Base-by-base conservation (phyloP, 768 basidiomycete genomes). In the Neoboletus brunneissimus region DNA sequence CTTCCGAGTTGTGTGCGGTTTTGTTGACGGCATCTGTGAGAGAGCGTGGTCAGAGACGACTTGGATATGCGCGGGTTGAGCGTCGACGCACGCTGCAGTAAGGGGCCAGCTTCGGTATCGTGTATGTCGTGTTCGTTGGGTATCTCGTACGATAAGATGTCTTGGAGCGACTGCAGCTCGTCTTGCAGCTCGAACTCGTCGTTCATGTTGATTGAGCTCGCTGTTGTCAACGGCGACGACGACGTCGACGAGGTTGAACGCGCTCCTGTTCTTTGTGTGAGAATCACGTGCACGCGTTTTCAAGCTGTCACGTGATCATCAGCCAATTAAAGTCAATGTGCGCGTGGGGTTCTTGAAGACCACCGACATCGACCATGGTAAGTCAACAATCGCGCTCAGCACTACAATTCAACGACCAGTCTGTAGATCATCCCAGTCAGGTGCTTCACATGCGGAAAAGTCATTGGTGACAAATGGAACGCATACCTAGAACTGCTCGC, bases 401-500 rank as follows among this genome's bases (percentile, higher is more conserved):
- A 7, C 23, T 42, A 16, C 42, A 15, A 34, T 18, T 22, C 9
- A 27, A 34, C 16, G n/a, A 48, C 42, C 2, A 40, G 12, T 40
- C 13, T 15, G 3, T 64, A 96, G 95, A 98, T 98, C 58, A 96
- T 97, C 61, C 94, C 95, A 45, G 91, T 98, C 9, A 86, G 95
- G 42, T 96, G 94, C 63, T 97, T 97, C 69, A 93, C 94, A 16
- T 96, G 94, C 67, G 96, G 96, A 44, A 98, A 98, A 74, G 94
- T 98, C 59, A 88, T 98, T 41, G 94, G 96, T 47, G 93, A 98
- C 78, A 91, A 97, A 62, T 98, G 96, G 95, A 88, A 84, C 55
- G 81, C 82, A 22, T 98, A 97, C 72, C 75, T 97, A 37, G 86
- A 88, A 65, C 75, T 95, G 42, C 77, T 97, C 57, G 83, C 87